Percentiles rank a stretch among this genome's conserved stretches.
Conservation (phyloP, 805 yeast species). For the Jamesozyma gamospora region DNA sequence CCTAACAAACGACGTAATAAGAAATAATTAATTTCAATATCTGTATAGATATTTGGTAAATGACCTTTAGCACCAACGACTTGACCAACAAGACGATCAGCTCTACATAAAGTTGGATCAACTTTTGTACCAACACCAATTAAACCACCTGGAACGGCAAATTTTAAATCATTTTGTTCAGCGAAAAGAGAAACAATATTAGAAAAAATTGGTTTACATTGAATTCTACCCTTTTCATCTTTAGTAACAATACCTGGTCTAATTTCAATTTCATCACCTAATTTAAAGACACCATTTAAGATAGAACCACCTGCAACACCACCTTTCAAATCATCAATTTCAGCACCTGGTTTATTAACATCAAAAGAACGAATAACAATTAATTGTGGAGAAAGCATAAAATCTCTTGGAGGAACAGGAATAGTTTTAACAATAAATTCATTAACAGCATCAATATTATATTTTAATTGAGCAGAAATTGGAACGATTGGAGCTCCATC, state of each 20-base stretch:
- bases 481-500: conserved; percentile 99
- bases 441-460: conserved; percentile 97
- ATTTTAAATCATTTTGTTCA: conserved; percentile 93
- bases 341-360: conserved; percentile 98
- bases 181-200: conserved; percentile 91
- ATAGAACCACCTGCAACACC: conserved; percentile 99
- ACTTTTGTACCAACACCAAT: conserved; percentile 99
- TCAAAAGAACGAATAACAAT: conserved; percentile 97
- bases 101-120: conserved; percentile 98
- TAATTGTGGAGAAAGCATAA: conserved; percentile 84
- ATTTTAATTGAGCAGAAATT: conserved; percentile 95
- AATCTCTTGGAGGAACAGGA: conserved; percentile 95
- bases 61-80: conserved; percentile 97
- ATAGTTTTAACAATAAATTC: conserved; percentile 87
- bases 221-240: conserved; percentile 78
- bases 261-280: conserved; percentile 97
- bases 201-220: conserved; percentile 92
- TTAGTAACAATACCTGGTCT: conserved; percentile 98
- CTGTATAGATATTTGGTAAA: conserved; percentile 92
- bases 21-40: conserved; percentile 95
- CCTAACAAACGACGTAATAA: conserved; percentile 92
- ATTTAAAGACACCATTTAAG: conserved; percentile 89
- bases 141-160: conserved; percentile 99
- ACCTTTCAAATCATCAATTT: conserved; percentile 92
- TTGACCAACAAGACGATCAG: conserved; percentile 98